These are phyloP conservation scores for Hypoxylon sp. DNA, from an alignment of 2,329 filamentous ascomycete species.

Conservation along the genomic window DNA sequence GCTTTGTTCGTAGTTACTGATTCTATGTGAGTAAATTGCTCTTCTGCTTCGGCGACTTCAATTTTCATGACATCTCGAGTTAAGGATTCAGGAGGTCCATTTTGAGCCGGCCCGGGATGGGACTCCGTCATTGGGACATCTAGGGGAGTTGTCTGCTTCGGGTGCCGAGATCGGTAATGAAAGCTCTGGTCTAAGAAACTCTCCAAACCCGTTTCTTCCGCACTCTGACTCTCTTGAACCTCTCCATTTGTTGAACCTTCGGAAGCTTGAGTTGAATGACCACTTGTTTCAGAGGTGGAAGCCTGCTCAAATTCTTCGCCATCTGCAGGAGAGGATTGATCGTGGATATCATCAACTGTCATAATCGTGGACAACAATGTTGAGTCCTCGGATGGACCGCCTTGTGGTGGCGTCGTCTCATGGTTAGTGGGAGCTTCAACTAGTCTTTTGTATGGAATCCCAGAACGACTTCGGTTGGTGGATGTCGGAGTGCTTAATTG, in stretches of 20 bases:
- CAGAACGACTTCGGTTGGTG: constrained; percentile 35
- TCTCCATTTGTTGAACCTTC: constrained; percentile 14
- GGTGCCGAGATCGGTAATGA: constrained; percentile 49
- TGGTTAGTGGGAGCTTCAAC: not conserved
- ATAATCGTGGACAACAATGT: not conserved
- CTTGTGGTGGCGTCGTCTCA: not conserved
- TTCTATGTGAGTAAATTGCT: constrained; percentile 7
- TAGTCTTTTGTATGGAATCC: constrained; percentile 7
- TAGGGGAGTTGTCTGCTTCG: constrained; percentile 36
- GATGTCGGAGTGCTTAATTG: constrained; percentile 51
- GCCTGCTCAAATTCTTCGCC: constrained; percentile 4
- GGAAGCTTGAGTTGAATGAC: constrained; percentile 7
- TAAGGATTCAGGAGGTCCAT: constrained; percentile 35
- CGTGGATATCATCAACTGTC: not conserved
- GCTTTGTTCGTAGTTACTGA: not conserved
- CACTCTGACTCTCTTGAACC: constrained; percentile 6
- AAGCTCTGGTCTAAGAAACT: constrained; percentile 52
- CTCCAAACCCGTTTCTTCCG: constrained; percentile 43
- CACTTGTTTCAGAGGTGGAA: not conserved
- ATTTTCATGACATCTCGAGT: constrained; percentile 20
- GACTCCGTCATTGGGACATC: constrained; percentile 9
- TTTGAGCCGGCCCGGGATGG: constrained; percentile 33
- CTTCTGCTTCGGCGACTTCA: constrained; percentile 6
- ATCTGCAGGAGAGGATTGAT: constrained; percentile 1
- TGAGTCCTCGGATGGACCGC: constrained; percentile 5